phyloP scores from a whole-genome alignment of 208 protist genomes.

The Plasmodiophora brassicae region DNA sequence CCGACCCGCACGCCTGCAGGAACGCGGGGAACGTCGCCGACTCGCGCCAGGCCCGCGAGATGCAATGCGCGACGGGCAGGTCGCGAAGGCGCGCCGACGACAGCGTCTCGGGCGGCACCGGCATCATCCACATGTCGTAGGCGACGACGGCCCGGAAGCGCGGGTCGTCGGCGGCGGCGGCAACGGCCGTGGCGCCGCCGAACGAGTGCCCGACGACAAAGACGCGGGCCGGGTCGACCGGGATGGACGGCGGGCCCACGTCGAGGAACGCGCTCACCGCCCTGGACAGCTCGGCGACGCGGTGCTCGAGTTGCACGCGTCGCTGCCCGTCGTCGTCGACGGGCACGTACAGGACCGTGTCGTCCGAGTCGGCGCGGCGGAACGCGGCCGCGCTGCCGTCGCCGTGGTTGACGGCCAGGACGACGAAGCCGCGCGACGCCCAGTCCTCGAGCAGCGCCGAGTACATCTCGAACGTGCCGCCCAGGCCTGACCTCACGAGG shows the following conservation, averaged over 20 bases:
- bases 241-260: background rate
- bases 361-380: background rate
- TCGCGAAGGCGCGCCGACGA: background rate
- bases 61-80: background rate
- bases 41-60: background rate
- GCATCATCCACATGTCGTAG: background rate
- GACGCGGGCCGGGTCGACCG: background rate
- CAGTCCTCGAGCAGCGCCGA: conserved; percentile 12
- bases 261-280: background rate
- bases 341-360: background rate
- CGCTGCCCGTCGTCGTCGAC: background rate
- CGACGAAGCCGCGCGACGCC: conserved; percentile 1
- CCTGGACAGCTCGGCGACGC: background rate
- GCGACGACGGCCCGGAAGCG: background rate
- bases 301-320: background rate
- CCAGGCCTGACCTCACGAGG: background rate
- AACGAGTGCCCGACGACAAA: conserved; percentile 2
- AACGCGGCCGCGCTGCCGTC: conserved; percentile 1
- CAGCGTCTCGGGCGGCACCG: background rate
- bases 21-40: background rate
- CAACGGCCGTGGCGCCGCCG: background rate
- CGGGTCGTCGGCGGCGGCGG: background rate
- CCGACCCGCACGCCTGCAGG: background rate
- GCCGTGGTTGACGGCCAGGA: background rate
- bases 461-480: background rate